These are phyloP conservation scores for Lathyrus oleraceus DNA, from an alignment of 306 rosid species.

Conservation along the genomic window DNA sequence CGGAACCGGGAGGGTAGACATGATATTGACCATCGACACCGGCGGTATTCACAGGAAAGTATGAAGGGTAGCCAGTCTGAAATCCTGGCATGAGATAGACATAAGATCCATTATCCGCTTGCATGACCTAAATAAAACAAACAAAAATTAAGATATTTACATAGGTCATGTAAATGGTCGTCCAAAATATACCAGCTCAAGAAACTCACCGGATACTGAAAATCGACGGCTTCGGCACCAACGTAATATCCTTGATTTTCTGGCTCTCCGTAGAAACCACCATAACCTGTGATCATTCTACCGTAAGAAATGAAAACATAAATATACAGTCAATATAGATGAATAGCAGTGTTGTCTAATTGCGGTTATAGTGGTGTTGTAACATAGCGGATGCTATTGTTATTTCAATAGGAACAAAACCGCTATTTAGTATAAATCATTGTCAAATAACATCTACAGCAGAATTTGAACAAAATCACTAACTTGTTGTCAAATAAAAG, in stretches of 20 bases:
- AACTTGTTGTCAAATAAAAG: not conserved
- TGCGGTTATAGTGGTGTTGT: not conserved
- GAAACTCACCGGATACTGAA: conserved; percentile 73
- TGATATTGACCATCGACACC: conserved; percentile 68
- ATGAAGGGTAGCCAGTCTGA: conserved; percentile 61
- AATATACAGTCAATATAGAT: conserved; percentile 39
- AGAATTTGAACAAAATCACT: not conserved
- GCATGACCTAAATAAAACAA: conserved; percentile 69
- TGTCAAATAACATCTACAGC: not conserved
- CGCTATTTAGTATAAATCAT: not conserved
- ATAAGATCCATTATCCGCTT: conserved; percentile 81
- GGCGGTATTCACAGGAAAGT: conserved; percentile 47
- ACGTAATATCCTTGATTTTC: conserved; percentile 70
- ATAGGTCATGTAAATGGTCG: not conserved
- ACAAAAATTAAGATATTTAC: conserved; percentile 37
- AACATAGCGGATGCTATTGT: not conserved
- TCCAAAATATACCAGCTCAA: not conserved
- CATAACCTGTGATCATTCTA: conserved; percentile 69
- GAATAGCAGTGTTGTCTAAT: conserved; percentile 4
- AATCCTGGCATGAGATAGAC: conserved; percentile 74
- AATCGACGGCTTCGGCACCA: conserved; percentile 56
- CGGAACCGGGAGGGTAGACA: conserved; percentile 54
- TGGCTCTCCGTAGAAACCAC: conserved; percentile 55
- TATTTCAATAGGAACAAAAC: not conserved
- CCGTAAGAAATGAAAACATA: conserved; percentile 47